Conservation (phyloP, 1,139 yeast species). For the Yamadazyma pseudoaaseri region DNA sequence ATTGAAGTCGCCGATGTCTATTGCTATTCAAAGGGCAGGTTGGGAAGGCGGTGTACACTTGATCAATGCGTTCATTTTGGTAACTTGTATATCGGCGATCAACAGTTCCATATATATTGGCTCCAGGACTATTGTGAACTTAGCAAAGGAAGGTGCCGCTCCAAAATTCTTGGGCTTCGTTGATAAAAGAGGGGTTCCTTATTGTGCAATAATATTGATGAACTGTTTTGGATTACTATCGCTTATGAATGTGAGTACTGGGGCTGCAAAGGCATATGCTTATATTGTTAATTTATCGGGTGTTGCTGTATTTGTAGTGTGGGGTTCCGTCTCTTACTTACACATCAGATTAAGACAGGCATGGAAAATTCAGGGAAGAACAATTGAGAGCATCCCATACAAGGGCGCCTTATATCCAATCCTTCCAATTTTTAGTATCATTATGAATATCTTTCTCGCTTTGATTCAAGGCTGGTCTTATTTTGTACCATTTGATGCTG, state of each 20-base stretch:
- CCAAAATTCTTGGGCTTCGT: conserved; percentile 43
- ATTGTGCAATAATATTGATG: conserved; percentile 46
- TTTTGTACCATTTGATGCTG: conserved; percentile 60
- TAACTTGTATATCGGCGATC: conserved; percentile 54
- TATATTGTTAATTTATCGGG: conserved; percentile 57
- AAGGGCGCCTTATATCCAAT: conserved; percentile 53
- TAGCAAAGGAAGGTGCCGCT: conserved; percentile 51
- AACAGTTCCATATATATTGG: conserved; percentile 55
- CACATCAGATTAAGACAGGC: conserved; percentile 54
- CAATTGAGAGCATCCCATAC: conserved; percentile 51
- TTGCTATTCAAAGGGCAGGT: conserved; percentile 46
- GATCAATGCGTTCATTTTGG: conserved; percentile 49
- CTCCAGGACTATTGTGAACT: conserved; percentile 49
- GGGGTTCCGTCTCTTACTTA: conserved; percentile 52
- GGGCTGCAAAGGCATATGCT: conserved; percentile 52
- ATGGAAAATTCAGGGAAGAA: conserved; percentile 43
- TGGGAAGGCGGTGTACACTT: conserved; percentile 51
- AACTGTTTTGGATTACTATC: conserved; percentile 52
- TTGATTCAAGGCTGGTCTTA: conserved; percentile 70
- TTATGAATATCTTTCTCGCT: conserved; percentile 52
- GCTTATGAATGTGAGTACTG: conserved; percentile 49
- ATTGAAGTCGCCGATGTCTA: conserved; percentile 43
- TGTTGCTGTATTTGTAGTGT: conserved; percentile 56
- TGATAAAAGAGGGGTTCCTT: conserved; percentile 51
- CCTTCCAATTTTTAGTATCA: conserved; percentile 50